Evolutionary conservation across 306 rosid genomes (phyloP).

Genomic region (Quercus gilva): DNA sequence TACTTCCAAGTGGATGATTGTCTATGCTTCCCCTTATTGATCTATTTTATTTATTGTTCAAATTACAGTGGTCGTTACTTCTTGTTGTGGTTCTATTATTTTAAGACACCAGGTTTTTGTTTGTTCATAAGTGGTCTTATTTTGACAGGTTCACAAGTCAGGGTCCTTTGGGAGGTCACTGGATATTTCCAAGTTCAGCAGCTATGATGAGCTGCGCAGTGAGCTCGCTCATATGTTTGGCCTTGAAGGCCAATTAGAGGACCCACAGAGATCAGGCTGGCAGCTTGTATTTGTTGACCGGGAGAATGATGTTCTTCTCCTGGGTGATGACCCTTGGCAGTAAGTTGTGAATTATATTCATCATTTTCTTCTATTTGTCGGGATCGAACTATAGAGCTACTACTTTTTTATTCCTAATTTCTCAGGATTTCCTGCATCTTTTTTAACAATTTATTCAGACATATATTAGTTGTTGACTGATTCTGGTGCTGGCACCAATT

Average conservation of each 20-base stretch:
- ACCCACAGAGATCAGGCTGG: conserved; percentile 99
- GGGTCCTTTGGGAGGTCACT: conserved; percentile 65
- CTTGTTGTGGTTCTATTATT: not conserved
- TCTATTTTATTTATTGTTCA: not conserved
- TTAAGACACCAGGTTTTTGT: not conserved
- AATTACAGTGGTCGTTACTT: not conserved
- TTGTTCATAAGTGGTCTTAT: not conserved
- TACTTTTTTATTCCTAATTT: not conserved
- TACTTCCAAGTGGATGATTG: not conserved
- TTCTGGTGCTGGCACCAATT: not conserved
- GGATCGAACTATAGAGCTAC: not conserved
- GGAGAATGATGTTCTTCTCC: conserved; percentile 92
- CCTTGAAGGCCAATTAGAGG: conserved; percentile 83
- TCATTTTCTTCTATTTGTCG: not conserved
- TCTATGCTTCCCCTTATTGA: not conserved
- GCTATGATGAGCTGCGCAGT: conserved; percentile 76
- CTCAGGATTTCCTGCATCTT: not conserved
- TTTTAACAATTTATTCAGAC: too few relatives aligned
- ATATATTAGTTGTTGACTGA: not conserved
- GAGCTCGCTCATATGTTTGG: conserved; percentile 89
- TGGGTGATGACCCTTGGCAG: conserved; percentile 76
- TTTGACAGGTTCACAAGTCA: conserved; percentile 47
- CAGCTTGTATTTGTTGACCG: conserved; percentile 98
- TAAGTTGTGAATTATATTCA: conserved; percentile 16
- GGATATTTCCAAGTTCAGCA: conserved; percentile 74